Evolutionary conservation across 257 asterid species (phyloP).

Genomic region (Solanum virginianum): DNA sequence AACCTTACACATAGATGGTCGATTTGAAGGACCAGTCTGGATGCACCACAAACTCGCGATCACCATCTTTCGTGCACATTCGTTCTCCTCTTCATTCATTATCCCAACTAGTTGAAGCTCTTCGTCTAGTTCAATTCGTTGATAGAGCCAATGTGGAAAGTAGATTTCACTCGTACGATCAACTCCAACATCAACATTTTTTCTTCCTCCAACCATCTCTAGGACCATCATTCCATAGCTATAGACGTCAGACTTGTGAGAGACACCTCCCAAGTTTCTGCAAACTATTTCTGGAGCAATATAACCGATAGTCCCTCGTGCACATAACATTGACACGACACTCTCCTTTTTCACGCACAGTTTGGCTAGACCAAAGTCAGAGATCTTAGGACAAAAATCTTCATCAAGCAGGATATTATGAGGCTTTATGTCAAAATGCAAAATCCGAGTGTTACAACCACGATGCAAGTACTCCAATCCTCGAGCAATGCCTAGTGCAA

Average conservation of each 20-base stretch:
- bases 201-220: constrained; percentile 1
- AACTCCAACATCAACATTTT: neutral
- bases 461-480: constrained; percentile 27
- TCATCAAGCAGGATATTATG: constrained; percentile 24
- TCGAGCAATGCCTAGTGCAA: constrained; percentile 21
- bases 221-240: constrained; percentile 28
- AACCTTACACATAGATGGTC: constrained; percentile 27
- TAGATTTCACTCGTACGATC: constrained; percentile 4
- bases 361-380: constrained; percentile 26
- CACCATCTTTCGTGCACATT: constrained; percentile 15
- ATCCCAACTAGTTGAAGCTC: neutral
- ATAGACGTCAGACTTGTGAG: constrained; percentile 31
- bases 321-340: constrained; percentile 9
- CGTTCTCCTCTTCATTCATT: constrained; percentile 6
- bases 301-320: constrained; percentile 32
- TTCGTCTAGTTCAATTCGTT: neutral
- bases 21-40: constrained; percentile 13
- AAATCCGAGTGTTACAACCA: constrained; percentile 14
- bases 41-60: constrained; percentile 40
- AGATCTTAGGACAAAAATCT: constrained; percentile 19
- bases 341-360: constrained; percentile 16
- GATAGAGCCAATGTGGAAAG: constrained; percentile 18
- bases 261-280: constrained; percentile 21
- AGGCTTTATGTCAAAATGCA: constrained; percentile 28
- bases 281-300: constrained; percentile 25